Base-by-base conservation (phyloP, 495 filamentous ascomycete species). In the Penicillium lagena region DNA sequence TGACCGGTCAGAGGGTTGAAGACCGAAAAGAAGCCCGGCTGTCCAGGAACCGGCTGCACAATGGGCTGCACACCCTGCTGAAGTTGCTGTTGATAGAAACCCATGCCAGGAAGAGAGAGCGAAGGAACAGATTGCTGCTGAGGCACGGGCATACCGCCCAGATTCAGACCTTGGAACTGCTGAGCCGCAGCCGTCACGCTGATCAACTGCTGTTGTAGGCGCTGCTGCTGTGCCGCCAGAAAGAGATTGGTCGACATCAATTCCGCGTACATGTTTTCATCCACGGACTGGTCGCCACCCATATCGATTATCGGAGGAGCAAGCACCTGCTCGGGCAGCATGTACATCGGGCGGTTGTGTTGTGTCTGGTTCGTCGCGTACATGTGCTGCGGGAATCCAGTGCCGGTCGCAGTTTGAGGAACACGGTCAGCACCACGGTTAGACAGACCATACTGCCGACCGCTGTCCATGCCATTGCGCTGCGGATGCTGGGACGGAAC, bases 221-320 rank as follows among this genome's bases (percentile, higher is more conserved):
- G 83, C 66, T 93, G 86, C 63, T 95, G 89, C 62, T 94, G 87
- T 45, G 91, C 85, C 22, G 87, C 86, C 31, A 96, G 72, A 49
- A 90, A 90, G 39, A 89, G 63, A 54, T 93, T 90, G 58, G 87
- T 89, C 37, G 85, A 83, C 64, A 95, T 76, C 48, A 95, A 66
- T 60, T 93, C 86, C 42, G 87, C 85, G 50, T 90, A 87, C 31
- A 90, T 55, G 39, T 80, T 83, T 44, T 90, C 89, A 55, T 95
- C 90, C 60, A 94, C 83, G 37, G 76, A 76, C 30, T 77, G 72
- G 50, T 86, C 81, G 43, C 80, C 76, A 29, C 65, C 67, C 29
- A 89, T 72, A 56, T 86, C 76, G 50, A 95, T 66, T 46, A 83
- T 76, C 12, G 89, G 89, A 36, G 90, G 89, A 11, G 88, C 90